Base-by-base conservation (phyloP, 2,329 filamentous ascomycete genomes). In the Lachnellula arida region DNA sequence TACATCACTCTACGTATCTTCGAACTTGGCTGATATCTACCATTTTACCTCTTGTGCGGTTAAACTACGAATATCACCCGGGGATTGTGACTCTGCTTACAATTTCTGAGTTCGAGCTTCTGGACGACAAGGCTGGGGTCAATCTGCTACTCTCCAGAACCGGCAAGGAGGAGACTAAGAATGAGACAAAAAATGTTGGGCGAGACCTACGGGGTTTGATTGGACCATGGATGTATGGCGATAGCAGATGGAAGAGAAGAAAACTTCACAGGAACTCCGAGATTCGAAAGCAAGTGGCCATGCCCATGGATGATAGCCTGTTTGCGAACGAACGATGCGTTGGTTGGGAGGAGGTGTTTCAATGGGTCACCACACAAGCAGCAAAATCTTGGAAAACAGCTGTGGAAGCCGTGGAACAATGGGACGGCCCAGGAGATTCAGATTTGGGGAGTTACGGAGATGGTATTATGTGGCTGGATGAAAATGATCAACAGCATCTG, bases 211-310 rank as follows among this genome's bases (percentile, higher is more conserved):
- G 81, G 59, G 82, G 85, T 0, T 67, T 92, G 39, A 73, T 92
- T 49, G 85, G 84, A 0, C 88, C 89, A 2, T 93, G 88, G 88
- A 74, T 91, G 49, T 84, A 87, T 65, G 84, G 83, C 46, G 77
- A 84, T 50, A 77, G 72, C 19, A 80, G 85, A 53, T 85, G 86
- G 75, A 80, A 78, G 57, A 69, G 72, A 60, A 72, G 68, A 51
- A 74, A 70, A 52, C 54, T 74, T n/a, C 65, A 67, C 43, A 51
- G 49, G 22, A 54, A 40, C 23, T 60, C 65, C 7, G 43, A 44
- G 15, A 47, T 56, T 25, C 48, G 55, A 25, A 34, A 56, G 40
- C 60, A 61, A 17, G 48, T 56, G 9, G 48, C 61, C 32, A 34
- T 58, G 46, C 54, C 65, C 12, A 60, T 65, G 32, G 59, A 67